Evolutionary conservation across 495 filamentous ascomycete genomes (phyloP).

Genomic region (Penicillium arizonense): DNA sequence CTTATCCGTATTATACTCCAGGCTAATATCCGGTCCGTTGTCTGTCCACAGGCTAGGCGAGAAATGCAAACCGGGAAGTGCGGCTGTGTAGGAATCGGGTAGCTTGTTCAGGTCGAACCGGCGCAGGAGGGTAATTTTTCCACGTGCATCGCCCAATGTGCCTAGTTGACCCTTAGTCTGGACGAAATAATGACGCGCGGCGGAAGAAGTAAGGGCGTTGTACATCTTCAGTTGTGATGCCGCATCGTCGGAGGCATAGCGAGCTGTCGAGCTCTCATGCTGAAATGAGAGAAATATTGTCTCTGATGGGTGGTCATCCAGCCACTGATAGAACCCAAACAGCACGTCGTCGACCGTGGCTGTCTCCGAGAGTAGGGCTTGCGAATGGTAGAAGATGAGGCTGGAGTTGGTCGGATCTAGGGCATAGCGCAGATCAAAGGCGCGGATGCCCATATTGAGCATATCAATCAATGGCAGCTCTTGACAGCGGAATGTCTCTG

Average conservation of each 20-base stretch:
- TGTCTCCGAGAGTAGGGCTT: constrained; percentile 42
- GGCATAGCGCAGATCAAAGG: constrained; percentile 52
- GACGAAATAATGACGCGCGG: constrained; percentile 35
- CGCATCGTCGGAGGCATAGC: constrained; percentile 31
- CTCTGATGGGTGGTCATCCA: constrained; percentile 32
- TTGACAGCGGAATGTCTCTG: constrained; percentile 45
- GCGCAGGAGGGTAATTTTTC: constrained; percentile 41
- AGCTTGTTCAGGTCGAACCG: constrained; percentile 41
- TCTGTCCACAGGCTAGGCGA: constrained; percentile 37
- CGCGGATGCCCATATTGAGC: constrained; percentile 47
- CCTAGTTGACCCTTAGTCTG: constrained; percentile 36
- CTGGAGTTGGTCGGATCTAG: constrained; percentile 43
- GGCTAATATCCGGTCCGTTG: constrained; percentile 29
- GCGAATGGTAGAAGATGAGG: constrained; percentile 50
- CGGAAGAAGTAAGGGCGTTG: constrained; percentile 31
- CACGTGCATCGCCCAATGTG: constrained; percentile 37
- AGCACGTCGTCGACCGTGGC: constrained; percentile 48
- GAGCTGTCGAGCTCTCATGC: constrained; percentile 32
- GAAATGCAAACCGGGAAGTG: constrained; percentile 41
- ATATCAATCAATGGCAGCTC: constrained; percentile 30
- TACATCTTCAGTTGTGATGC: constrained; percentile 32
- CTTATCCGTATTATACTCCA: constrained; percentile 33
- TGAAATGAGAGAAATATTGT: constrained; percentile 39
- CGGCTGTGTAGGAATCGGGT: constrained; percentile 23
- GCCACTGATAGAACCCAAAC: constrained; percentile 50